Conservation (phyloP, 352 stramenopile genomes). For the Discostella stelligera region DNA sequence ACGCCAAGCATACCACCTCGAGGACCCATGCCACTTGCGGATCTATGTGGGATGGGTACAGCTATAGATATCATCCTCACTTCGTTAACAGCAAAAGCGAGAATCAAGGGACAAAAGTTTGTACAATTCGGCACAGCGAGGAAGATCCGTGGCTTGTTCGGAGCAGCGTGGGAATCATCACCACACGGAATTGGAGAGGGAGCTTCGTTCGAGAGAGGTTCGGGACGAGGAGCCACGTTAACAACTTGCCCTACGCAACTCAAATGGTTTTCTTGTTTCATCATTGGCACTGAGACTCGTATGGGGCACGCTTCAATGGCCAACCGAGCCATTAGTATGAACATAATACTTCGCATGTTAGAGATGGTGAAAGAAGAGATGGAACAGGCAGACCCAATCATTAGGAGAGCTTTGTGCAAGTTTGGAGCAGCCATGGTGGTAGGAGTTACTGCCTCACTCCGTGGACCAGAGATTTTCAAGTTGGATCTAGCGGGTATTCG, state of each 20-base stretch:
- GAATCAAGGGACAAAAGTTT: not conserved
- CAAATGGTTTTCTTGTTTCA: conserved; percentile 20
- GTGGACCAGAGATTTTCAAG: conserved; percentile 9
- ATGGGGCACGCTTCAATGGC: conserved; percentile 13
- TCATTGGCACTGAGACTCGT: conserved; percentile 3
- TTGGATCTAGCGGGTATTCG: conserved; percentile 19
- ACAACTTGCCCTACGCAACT: conserved; percentile 19
- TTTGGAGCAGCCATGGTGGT: conserved; percentile 11
- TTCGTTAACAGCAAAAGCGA: not conserved
- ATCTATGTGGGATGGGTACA: not conserved
- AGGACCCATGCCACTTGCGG: conserved; percentile 13
- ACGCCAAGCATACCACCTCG: conserved; percentile 6
- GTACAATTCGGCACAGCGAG: conserved; percentile 17
- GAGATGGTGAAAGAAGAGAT: conserved; percentile 17
- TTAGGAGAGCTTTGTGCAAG: not conserved
- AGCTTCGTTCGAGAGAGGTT: not conserved
- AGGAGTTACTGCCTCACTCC: not conserved
- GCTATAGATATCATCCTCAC: not conserved
- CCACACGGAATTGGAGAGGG: conserved; percentile 9
- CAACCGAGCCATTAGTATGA: conserved; percentile 13
- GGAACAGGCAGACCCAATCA: conserved; percentile 3
- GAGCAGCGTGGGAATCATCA: conserved; percentile 5
- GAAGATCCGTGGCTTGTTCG: not conserved
- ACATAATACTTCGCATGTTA: conserved; percentile 5
- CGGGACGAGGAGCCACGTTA: not conserved